phyloP scores from a whole-genome alignment of 345 rosid genomes.

The Rhizophora mangle region DNA sequence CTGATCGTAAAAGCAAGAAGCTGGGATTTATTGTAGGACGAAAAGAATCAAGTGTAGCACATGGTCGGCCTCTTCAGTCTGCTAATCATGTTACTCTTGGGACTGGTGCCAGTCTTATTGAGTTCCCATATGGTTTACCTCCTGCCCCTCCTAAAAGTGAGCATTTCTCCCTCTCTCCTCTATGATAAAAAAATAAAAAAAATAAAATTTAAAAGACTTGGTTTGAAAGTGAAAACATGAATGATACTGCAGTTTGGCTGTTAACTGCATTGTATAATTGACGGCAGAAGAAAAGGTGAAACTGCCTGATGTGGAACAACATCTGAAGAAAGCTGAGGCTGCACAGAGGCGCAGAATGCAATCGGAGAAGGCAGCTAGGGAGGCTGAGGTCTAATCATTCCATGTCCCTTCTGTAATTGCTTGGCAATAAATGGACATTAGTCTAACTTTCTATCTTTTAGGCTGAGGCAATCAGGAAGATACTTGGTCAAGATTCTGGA shows the following conservation, averaged over 20 bases:
- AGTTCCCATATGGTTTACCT: constrained; percentile 30
- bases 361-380: constrained; percentile 30
- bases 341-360: constrained; percentile 31
- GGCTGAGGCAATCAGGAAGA: constrained; percentile 35
- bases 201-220: neutral
- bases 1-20: constrained; percentile 13
- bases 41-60: neutral
- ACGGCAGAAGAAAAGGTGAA: constrained; percentile 25
- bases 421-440: neutral
- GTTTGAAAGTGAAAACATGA: neutral
- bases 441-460: constrained; percentile 14
- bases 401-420: neutral
- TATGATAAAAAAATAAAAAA: too few species aligned
- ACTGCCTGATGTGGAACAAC: constrained; percentile 24
- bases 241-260: neutral
- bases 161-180: neutral
- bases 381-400: constrained; percentile 25
- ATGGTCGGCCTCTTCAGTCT: neutral
- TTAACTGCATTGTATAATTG: neutral
- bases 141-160: constrained; percentile 24
- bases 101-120: constrained; percentile 9
- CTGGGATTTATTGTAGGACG: constrained; percentile 14
- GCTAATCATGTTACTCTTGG: constrained; percentile 3
- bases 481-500: constrained; percentile 28
- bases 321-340: constrained; percentile 25